Percentiles rank a stretch among this genome's conserved stretches.
phyloP scores from a whole-genome alignment of 2,329 filamentous ascomycete species.

The Xylariaceae sp. region DNA sequence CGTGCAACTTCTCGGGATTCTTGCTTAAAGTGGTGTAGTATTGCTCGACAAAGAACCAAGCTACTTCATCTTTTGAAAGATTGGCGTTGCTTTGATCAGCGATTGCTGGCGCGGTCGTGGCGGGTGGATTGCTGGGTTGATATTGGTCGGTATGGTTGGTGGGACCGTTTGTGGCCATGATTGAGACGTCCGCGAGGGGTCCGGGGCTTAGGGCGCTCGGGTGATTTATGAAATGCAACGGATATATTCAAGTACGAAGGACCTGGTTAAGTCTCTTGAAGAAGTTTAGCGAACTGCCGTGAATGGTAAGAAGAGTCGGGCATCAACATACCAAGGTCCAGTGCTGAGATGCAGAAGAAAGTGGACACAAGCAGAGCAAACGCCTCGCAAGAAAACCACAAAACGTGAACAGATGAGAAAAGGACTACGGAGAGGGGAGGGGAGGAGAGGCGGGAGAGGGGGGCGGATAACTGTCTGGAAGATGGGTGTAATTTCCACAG shows the following conservation, averaged over 20 bases:
- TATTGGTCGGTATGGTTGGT: constrained; percentile 43
- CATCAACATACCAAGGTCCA: constrained; percentile 17
- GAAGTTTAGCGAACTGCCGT: constrained; percentile 6
- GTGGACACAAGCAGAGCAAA: constrained; percentile 17
- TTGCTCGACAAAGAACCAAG: constrained; percentile 99
- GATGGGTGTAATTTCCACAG: constrained; percentile 7
- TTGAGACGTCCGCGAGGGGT: constrained; percentile 24
- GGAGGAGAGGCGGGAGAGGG: not conserved
- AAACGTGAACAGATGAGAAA: constrained; percentile 6
- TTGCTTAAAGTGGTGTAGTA: constrained; percentile 98
- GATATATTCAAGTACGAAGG: constrained; percentile 6
- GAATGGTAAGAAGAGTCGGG: not conserved
- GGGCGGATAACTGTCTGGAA: constrained; percentile 14
- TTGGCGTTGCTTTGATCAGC: constrained; percentile 37
- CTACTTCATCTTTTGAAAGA: constrained; percentile 84
- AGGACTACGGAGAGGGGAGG: constrained; percentile 9
- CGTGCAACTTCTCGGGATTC: constrained; percentile 85
- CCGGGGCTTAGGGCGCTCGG: constrained; percentile 16
- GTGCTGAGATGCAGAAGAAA: constrained; percentile 9
- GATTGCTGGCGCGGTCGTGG: constrained; percentile 30
- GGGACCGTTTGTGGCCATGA: constrained; percentile 58
- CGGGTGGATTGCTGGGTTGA: constrained; percentile 32
- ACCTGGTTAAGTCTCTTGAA: constrained; percentile 3
- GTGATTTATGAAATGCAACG: constrained; percentile 9
- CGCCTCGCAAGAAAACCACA: constrained; percentile 11